Base-by-base conservation (phyloP, 1,139 yeast species). In the Blastobotrys arbuscula region DNA sequence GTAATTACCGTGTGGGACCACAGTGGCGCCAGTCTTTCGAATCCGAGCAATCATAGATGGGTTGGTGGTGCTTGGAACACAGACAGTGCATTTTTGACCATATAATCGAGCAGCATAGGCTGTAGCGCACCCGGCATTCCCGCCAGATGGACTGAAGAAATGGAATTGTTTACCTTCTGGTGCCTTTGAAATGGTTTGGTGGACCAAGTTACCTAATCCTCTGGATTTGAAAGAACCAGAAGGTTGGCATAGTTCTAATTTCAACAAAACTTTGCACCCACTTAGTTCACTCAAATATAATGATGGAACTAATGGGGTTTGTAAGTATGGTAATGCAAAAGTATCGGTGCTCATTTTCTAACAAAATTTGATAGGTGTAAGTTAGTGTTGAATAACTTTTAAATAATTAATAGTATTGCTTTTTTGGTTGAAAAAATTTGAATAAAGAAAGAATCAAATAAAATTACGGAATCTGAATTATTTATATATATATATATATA, bases 91-190 rank as follows among this genome's bases (percentile, higher is more conserved):
- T 30, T 72, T 68, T 44, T 66, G 70, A 19, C 55, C 52, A 51
- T 64, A 65, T 41, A 61, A 54, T 9, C 56, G 50, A n/a, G 83
- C 76, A 40, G 84, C 78, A 49, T 74, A 75, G 0, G 88, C 86
- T 3, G 87, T 85, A 1, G 89, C 90, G 47, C 80, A 70, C 0
- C 90, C 90, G 0, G 92, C 92, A 61, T 83, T 84, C 1, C 92
- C 90, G n/a, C 90, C 92, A 19, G 87, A 80, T 13, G 87, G 81
- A 2, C 84, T 75, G 58, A 76, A 78, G 23, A 82, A 81, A 28
- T 74, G 76, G 33, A 77, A 72, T 42, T 63, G 59, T 21, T 59
- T 55, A 5, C 50, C 63, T 16, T 53, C 54, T 3, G 64, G 61
- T 1, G 55, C 54, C 16, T 48, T 51, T 16, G 49, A 34, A 23